Evolutionary conservation across 768 basidiomycete genomes (phyloP).

Genomic region (button mushroom (Agaricus bisporus)): DNA sequence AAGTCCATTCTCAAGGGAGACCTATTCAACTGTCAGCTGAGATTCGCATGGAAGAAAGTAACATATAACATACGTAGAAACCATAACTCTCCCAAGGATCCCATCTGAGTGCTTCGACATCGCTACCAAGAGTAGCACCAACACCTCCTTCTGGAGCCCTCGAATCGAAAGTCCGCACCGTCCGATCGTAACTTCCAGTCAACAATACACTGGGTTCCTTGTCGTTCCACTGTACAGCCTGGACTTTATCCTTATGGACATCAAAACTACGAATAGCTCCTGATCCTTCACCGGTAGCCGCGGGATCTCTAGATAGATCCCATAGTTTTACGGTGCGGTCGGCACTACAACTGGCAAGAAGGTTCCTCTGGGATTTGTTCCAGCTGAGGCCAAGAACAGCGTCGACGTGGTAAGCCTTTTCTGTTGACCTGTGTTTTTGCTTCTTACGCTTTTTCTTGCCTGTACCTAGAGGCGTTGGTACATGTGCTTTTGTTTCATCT

Average conservation of each 20-base stretch:
- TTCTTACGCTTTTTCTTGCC: slow-evolving; percentile 97
- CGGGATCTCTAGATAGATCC: slow-evolving; percentile 78
- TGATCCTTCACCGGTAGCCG: slow-evolving; percentile 36
- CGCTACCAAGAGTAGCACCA: slow-evolving; percentile 81
- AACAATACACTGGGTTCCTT: slow-evolving; percentile 84
- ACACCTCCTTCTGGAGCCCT: slow-evolving; percentile 77
- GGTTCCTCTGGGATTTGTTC: slow-evolving; percentile 85
- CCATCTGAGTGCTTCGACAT: slow-evolving; percentile 93
- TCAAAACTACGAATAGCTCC: slow-evolving; percentile 83
- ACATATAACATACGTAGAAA: slow-evolving; percentile 65
- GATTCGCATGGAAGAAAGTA: neutral
- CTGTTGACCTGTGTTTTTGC: slow-evolving; percentile 54
- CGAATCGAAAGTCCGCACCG: slow-evolving; percentile 91
- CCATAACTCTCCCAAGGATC: slow-evolving; percentile 88
- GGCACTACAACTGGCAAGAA: slow-evolving; percentile 88
- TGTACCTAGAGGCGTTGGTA: slow-evolving; percentile 77
- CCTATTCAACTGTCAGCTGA: slow-evolving; percentile 37
- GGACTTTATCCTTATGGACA: slow-evolving; percentile 90
- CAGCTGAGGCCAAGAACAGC: slow-evolving; percentile 91
- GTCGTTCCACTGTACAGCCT: slow-evolving; percentile 93
- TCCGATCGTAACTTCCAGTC: slow-evolving; percentile 92
- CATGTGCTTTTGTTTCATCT: slow-evolving; percentile 73
- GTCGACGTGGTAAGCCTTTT: slow-evolving; percentile 80
- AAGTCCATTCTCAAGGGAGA: slow-evolving; percentile 90
- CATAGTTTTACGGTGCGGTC: slow-evolving; percentile 96